phyloP scores from a whole-genome alignment of 306 rosid genomes.

The Rosa multiflora region DNA sequence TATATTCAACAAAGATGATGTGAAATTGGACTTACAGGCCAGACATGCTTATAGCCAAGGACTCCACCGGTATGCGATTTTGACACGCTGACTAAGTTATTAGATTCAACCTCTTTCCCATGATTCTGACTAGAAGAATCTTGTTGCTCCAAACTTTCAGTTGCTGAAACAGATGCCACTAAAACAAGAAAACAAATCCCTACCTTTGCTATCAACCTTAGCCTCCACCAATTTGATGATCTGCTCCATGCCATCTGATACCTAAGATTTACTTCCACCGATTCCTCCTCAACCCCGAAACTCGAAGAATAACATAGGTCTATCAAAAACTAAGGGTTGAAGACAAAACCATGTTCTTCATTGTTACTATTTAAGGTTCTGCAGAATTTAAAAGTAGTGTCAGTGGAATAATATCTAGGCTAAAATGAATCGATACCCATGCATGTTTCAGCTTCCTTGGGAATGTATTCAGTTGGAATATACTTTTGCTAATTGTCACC shows the following conservation, averaged over 20 bases:
- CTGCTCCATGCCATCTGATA: not conserved
- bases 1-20: not conserved
- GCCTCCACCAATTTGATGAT: slow-evolving; percentile 28
- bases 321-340: not conserved
- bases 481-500: not conserved
- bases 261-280: not conserved
- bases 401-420: not conserved
- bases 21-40: slow-evolving; percentile 49
- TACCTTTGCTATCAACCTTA: slow-evolving; percentile 21
- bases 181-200: slow-evolving; percentile 27
- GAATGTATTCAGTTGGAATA: not conserved
- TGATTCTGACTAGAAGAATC: slow-evolving; percentile 18
- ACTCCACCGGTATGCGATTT: slow-evolving; percentile 36
- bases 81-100: slow-evolving; percentile 25
- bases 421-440: not conserved
- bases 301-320: not conserved
- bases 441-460: not conserved
- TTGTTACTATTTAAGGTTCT: not conserved
- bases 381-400: not conserved
- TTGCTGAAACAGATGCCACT: slow-evolving; percentile 41
- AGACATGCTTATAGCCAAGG: slow-evolving; percentile 44
- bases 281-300: slow-evolving; percentile 7
- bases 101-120: slow-evolving; percentile 10
- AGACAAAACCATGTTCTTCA: not conserved
- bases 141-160: slow-evolving; percentile 32